Conservation (phyloP, 108 stramenopile genomes). For the Skeletonema tropicum region DNA sequence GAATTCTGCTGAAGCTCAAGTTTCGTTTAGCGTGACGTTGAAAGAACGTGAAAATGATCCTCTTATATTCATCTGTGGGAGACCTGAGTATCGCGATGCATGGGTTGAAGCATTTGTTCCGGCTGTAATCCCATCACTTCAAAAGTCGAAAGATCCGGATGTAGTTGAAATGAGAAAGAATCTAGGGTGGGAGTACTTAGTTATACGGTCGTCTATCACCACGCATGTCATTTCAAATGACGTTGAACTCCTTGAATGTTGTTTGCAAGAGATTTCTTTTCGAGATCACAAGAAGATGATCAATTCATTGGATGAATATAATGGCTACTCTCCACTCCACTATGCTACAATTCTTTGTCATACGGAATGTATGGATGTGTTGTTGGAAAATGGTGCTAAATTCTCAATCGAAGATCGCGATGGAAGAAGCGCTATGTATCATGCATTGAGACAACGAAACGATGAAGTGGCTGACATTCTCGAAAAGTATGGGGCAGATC, state of each 20-base stretch:
- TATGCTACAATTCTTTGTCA: conserved; percentile 36
- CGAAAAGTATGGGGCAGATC: conserved; percentile 15
- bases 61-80: not conserved
- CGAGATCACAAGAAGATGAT: not conserved
- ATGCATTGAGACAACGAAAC: conserved; percentile 17
- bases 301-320: conserved; percentile 25
- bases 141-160: conserved; percentile 12
- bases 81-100: conserved; percentile 12
- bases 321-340: conserved; percentile 32
- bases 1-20: conserved; percentile 5
- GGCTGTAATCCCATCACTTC: not conserved
- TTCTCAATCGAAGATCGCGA: conserved; percentile 19
- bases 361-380: conserved; percentile 26
- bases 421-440: conserved; percentile 35
- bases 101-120: conserved; percentile 18
- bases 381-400: conserved; percentile 33
- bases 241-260: conserved; percentile 12
- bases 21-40: conserved; percentile 18
- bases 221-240: conserved; percentile 25
- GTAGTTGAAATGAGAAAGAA: conserved; percentile 11
- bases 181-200: conserved; percentile 29
- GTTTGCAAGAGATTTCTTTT: not conserved
- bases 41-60: conserved; percentile 12
- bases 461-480: conserved; percentile 6
- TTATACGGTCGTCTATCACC: conserved; percentile 16